Evolutionary conservation across 192 early-diverging fungal species (phyloP), one percentile per base, ranked within the genome.

Genomic region (Haplosporangium gracile): DNA sequence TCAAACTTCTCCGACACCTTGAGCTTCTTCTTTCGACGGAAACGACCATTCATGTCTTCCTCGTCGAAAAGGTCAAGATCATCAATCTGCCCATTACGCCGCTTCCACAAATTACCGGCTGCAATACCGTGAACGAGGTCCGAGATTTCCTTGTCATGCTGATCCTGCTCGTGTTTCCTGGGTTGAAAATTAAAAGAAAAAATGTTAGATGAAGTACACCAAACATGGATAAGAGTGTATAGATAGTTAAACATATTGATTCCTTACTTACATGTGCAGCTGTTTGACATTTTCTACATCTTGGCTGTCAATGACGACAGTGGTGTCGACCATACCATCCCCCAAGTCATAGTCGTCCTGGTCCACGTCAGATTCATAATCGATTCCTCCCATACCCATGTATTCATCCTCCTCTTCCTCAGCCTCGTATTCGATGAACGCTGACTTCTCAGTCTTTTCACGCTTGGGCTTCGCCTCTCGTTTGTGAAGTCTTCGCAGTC

Each of bases 371-470:
- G 81, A 82, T 68, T 88, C 87, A 39, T 82, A 82, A 45, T 88
- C 87, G 43, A 83, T 49, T 8, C 87, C 87, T 60, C 87, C 87
- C 82, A 80, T 88, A 10, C 87, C 87, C 75, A 77, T 88, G 38
- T 73, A 42, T 51, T 88, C 87, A 38, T 88, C 87, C 29, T 88
- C 87, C 72, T 82, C 80, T 77, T 88, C 87, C 71, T 82, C 87
- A 74, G 87, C 87, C 47, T 88, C 87, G 40, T 88, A 82, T 75
- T 88, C 87, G 60, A 88, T 88, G 55, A 77, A 88, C 0, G 75
- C 74, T 5, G 87, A 83, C 60, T 83, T 88, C 10, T 72, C 40
- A 13, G 45, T 36, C 68, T 80, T 88, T 20, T 75, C 76, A 8
- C 82, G 82, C n/a, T 15, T 13, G 5, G 53, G 70, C 20, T 81